Evolutionary conservation across 352 stramenopile genomes (phyloP), one percentile per base, ranked within the genome.

Genomic region (Phytophthora crassamura): DNA sequence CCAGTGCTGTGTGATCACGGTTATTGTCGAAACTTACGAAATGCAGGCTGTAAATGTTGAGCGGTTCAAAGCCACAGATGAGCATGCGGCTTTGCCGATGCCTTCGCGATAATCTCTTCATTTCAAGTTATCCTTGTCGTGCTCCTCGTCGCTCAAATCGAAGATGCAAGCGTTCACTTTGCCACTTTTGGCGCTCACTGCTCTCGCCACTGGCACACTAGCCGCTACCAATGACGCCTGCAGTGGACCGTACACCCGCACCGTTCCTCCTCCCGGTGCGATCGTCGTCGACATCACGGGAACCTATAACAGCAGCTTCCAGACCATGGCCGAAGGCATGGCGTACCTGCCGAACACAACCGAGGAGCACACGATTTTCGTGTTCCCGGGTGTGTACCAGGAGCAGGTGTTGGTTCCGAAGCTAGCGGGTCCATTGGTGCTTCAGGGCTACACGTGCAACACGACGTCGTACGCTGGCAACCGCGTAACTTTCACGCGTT

Each of bases 401-500:
- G 56, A 72, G 32, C 64, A 72, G 25, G 48, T 72, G 10, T 1
- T 43, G 1, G 22, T 72, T 5, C 49, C 49, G 4, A 34, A 53
- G 10, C 5, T 67, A 1, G 32, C 38, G 28, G 49, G 58, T 4
- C 48, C 40, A 9, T 7, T 72, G 18, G 30, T 61, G 28, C 12
- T 72, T 0, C 56, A 72, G 15, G 64, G 64, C 7, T 67, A 67
- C 56, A 72, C 56, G 30, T 67, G 56, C 14, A 28, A 72, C 41
- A 62, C 56, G 16, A 59, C 47, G 5, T 48, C 58, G 11, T 72
- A 72, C 16, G 33, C 41, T 6, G 25, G 15, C 9, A 67, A 67
- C 30, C 20, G 55, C 10, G 59, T 56, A 28, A 67, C 59, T 3
- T 51, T 67, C 15, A 62, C 59, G 4, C 50, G 55, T 14, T 30